Percentiles rank a stretch among this genome's conserved stretches.
These are phyloP conservation scores for Talaromyces sp. DNA, from an alignment of 2,329 filamentous ascomycete genomes.

Conservation along the genomic window DNA sequence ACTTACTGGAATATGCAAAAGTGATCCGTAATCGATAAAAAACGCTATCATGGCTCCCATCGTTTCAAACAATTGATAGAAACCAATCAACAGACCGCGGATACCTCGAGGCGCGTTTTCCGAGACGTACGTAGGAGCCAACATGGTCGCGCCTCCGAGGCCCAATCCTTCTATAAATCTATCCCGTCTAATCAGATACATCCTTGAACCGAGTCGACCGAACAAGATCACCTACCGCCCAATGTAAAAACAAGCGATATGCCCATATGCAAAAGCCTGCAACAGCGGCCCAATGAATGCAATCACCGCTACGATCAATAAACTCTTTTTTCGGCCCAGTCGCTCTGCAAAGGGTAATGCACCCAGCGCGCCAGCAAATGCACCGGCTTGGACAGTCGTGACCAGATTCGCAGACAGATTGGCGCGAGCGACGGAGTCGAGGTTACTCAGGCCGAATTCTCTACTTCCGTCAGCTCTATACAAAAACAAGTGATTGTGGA, in stretches of 20 bases:
- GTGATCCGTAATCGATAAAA: conserved; percentile 48
- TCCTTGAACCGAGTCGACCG: conserved; percentile 48
- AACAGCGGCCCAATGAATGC: conserved; percentile 61
- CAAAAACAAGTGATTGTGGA: not conserved
- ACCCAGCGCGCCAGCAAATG: conserved; percentile 44
- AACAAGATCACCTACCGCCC: conserved; percentile 45
- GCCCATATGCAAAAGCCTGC: conserved; percentile 38
- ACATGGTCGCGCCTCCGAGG: conserved; percentile 47
- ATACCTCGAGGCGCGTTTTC: conserved; percentile 56
- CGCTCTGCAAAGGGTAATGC: conserved; percentile 45
- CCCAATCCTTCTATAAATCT: conserved; percentile 20
- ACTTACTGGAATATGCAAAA: conserved; percentile 40
- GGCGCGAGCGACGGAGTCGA: conserved; percentile 45
- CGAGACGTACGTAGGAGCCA: conserved; percentile 55
- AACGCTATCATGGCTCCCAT: conserved; percentile 44
- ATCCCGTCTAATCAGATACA: no score
- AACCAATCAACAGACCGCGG: conserved; percentile 54
- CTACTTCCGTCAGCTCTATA: conserved; percentile 28
- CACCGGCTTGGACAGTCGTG: conserved; percentile 65
- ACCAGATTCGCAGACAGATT: conserved; percentile 46
- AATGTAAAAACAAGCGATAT: not conserved
- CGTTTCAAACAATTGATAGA: conserved; percentile 50
- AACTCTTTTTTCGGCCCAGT: conserved; percentile 53
- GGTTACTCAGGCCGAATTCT: conserved; percentile 58
- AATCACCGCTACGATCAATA: conserved; percentile 57